Evolutionary conservation across 2,329 filamentous ascomycete genomes (phyloP).

Genomic region (Metarhizium brunneum): DNA sequence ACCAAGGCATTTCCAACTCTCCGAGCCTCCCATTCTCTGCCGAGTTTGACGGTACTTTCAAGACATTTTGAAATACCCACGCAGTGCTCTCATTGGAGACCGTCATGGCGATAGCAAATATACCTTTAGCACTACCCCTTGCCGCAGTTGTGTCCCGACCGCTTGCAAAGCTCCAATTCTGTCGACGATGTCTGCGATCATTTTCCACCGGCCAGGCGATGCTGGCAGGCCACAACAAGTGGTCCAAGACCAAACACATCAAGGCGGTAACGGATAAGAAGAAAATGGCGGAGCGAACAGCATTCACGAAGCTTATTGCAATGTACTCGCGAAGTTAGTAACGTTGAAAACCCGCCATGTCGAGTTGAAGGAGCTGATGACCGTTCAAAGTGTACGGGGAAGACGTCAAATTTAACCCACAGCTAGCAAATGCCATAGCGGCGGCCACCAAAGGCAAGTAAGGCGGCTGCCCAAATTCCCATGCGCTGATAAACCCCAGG

Average conservation of each 20-base stretch:
- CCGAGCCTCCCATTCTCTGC: background rate
- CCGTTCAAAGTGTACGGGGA: conserved; percentile 57
- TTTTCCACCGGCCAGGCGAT: conserved; percentile 35
- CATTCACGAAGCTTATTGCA: conserved; percentile 63
- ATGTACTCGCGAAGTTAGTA: conserved; percentile 62
- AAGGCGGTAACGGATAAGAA: conserved; percentile 79
- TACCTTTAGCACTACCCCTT: background rate
- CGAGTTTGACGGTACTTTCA: background rate
- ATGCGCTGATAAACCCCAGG: background rate
- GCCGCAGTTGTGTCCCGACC: background rate
- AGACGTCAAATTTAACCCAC: conserved; percentile 64
- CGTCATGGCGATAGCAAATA: background rate
- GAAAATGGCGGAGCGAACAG: conserved; percentile 62
- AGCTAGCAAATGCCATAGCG: conserved; percentile 62
- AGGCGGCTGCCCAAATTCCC: conserved; percentile 11
- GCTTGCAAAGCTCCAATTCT: conserved; percentile 19
- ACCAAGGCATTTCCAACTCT: background rate
- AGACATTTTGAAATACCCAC: background rate
- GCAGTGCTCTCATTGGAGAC: background rate
- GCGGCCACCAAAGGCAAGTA: conserved; percentile 65
- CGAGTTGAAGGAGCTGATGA: conserved; percentile 6
- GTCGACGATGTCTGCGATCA: conserved; percentile 37
- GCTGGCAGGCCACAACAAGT: conserved; percentile 74
- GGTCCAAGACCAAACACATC: conserved; percentile 94
- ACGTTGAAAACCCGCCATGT: background rate